These are phyloP conservation scores for Aegilops bicornis DNA, from an alignment of 176 grass and related monocot genomes.

Conservation along the genomic window DNA sequence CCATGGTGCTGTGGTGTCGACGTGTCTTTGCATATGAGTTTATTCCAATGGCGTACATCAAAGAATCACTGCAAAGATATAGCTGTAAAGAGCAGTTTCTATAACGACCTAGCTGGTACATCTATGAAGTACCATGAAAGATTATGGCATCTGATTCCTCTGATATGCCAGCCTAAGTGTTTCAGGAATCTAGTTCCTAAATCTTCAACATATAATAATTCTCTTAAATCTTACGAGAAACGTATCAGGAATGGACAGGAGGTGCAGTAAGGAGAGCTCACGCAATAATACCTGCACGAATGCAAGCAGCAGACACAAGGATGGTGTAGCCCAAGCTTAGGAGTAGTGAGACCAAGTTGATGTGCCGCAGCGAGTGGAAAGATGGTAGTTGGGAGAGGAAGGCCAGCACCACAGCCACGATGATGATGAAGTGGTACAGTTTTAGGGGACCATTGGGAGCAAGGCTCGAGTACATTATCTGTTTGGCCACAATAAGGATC, in stretches of 20 bases:
- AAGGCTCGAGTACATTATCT: constrained; percentile 92
- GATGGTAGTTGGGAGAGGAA: constrained; percentile 91
- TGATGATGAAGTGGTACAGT: constrained; percentile 91
- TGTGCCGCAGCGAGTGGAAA: constrained; percentile 89
- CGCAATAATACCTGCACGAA: constrained; percentile 66
- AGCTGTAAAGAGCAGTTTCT: constrained; percentile 8
- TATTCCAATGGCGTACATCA: constrained; percentile 9
- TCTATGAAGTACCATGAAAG: background rate
- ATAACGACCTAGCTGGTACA: background rate
- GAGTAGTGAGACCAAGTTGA: constrained; percentile 84
- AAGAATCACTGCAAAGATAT: constrained; percentile 15
- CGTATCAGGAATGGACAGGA: background rate
- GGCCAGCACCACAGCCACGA: constrained; percentile 70
- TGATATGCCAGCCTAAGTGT: constrained; percentile 5
- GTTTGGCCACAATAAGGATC: constrained; percentile 19
- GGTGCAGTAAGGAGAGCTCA: constrained; percentile 19
- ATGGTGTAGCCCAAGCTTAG: constrained; percentile 76
- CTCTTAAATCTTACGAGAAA: background rate
- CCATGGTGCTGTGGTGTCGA: background rate
- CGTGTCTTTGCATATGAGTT: background rate
- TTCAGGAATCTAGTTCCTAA: constrained; percentile 28
- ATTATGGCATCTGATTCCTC: constrained; percentile 31
- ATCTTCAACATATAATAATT: background rate
- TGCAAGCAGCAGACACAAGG: constrained; percentile 72
- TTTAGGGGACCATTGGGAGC: constrained; percentile 71